Base-by-base conservation (phyloP, 768 basidiomycete genomes). In the Tylopilus cervinicoccineus region DNA sequence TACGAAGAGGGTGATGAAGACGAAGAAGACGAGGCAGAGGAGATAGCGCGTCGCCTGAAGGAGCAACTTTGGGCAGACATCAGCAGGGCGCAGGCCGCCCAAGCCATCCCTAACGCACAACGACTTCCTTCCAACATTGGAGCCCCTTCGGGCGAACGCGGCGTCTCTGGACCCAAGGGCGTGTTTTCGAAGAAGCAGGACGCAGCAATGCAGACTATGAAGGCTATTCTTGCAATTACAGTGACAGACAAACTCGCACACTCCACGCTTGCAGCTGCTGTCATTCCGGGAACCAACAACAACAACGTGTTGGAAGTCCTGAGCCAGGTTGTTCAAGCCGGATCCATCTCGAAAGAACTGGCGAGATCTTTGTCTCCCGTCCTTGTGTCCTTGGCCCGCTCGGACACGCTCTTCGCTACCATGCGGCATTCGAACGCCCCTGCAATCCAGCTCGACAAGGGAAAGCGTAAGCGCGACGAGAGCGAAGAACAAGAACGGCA, bases 31-130 rank as follows among this genome's bases (percentile, higher is more conserved):
- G 82, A 87, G 48, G 86, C 86, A 3, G 79, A 84, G 53, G 86
- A 83, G 57, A 86, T 87, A 56, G 85, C 85, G 5, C 76, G 83
- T 38, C 72, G 83, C 23, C 68, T 91, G 26, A 81, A 84, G n/a
- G 85, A 85, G 54, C 81, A 90, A 50, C 72, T 90, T 6, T 84
- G 81, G 79, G 88, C 86, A 4, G 85, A 87, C 56, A 84, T 89
- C 41, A 80, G 69, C 58, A 83, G 79, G 60, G 84, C 76, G 6
- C 80, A 76, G 51, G 77, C 76, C 5, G 76, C 76, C n/a, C 65
- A 57, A 33, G 52, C 58, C 7, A 50, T 27, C 13, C 48, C 62
- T 33, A 67, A 60, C 51, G 29, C 54, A 3, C 48, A 53, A 39
- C 53, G 57, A 8, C 29, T 37, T 20, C 20, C 48, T 17, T 9